Evolutionary conservation across 805 yeast species (phyloP), one percentile per base, ranked within the genome.

Genomic region (Saturnispora sekii): DNA sequence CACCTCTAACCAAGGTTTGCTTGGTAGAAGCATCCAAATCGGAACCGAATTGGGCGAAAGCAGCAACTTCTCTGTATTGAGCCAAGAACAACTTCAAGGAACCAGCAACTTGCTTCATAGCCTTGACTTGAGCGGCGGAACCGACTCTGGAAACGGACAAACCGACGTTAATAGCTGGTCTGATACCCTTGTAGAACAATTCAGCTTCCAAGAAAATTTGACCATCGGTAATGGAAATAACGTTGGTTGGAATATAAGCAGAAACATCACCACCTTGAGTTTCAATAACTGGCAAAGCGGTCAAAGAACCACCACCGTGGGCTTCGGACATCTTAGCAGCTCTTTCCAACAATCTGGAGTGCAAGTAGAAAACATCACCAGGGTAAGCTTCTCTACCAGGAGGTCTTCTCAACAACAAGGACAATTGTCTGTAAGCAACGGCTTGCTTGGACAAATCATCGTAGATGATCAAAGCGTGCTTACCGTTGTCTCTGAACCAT

Each of bases 11-110:
- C 71, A 93, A 82, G 66, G 98, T 93, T 78, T 88, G 97, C 79
- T 90, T 93, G 73, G 99, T 93, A 51, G 97, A 88, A 62, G 99
- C 97, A 74, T 93, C 99, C 72, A 93, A 81, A 76, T 93, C 99
- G 61, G 99, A 93, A 83, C 99, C 99, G 81, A 93, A 93, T 81
- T 93, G 99, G 64, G 99, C 98, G 73, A 93, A 93, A 65, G 99
- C 98, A 69, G 98, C 98, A 64, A 93, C 98, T 83, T 93, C 99
- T 87, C 99, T 89, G 85, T 93, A 93, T 80, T 93, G 99, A 64
- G 99, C 99, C 81, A 93, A 85, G 96, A 88, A 93, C 73, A 93
- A 86, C 76, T 93, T 93, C 76, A 93, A 84, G 61, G 98, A 93
- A 84, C 98, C 99, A 61, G 98, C 98, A 74, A 93, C 97, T 81